Base-by-base conservation (phyloP, 179 eudicot genomes). In the Gypsophila paniculata region DNA sequence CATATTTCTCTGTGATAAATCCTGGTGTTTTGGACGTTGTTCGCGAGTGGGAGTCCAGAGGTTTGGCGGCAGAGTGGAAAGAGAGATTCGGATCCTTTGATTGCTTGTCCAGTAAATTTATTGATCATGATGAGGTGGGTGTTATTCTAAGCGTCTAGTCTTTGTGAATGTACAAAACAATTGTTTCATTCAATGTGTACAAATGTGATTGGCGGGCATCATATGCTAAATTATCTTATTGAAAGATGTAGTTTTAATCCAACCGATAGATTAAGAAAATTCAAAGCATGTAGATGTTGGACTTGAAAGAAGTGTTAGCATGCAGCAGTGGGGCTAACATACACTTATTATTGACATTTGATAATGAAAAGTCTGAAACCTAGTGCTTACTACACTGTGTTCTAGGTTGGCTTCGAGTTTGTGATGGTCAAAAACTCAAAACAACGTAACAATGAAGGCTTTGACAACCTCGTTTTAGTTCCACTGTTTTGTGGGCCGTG, bases 1-100 rank as follows among this genome's bases (percentile, higher is more conserved):
- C 99, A 39, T 94, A 85, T 80, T 94, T 94, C 84, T 74, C 84
- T 4, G 85, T 80, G 59, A 76, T 77, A 39, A 81, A 90, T 71
- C 68, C 85, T 54, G 86, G 76, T 65, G 89, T 88, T 71, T 76
- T 81, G 72, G 78, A 81, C 62, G 75, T 87, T 57, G 76, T 90
- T 55, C 76, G 34, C 62, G 92, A 85, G 65, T 94, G 99, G 99
- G 90, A 87, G 79, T 79, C 92, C 57, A 85, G 82, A 80, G 97
- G 96, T 55, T 64, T 94, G 69, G 90, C 90, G 58, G 87, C 91
- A n/a, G 88, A 88, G 75, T 94, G 99, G 99, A 86, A 85, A 68
- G 92, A 88, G 67, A 86, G 78, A 70, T 85, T 89, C 76, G 94
- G 97, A 55, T 77, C 82, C 39, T 94, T 87, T 69, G 96, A 94